phyloP scores from a whole-genome alignment of 2,329 filamentous ascomycete genomes.

The Ceratocystis alfenasii region DNA sequence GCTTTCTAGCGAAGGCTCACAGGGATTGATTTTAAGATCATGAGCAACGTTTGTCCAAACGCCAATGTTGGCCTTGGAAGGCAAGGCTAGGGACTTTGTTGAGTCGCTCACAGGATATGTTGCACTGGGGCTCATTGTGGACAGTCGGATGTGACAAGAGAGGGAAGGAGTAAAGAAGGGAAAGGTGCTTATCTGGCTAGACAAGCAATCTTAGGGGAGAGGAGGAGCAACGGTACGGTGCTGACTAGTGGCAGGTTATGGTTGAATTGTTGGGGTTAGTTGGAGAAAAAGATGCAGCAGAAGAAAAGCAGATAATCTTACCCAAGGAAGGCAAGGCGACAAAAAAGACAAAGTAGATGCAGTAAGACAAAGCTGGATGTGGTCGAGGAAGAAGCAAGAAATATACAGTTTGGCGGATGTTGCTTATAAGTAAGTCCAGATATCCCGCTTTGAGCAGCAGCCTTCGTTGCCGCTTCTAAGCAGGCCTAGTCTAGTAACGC shows the following conservation, averaged over 20 bases:
- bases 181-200: not conserved
- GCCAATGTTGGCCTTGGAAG: slow-evolving; percentile 73
- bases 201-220: not conserved
- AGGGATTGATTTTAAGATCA: slow-evolving; percentile 76
- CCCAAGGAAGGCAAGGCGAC: not conserved
- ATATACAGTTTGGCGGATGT: not conserved
- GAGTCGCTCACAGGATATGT: slow-evolving; percentile 22
- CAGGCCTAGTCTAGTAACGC: not conserved
- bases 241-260: not conserved
- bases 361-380: not conserved
- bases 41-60: slow-evolving; percentile 92
- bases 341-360: not conserved
- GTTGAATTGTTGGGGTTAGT: not conserved
- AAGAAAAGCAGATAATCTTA: not conserved
- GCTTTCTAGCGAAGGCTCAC: slow-evolving; percentile 62
- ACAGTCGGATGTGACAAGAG: not conserved
- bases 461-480: not conserved
- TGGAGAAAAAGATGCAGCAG: not conserved
- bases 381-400: not conserved
- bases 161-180: not conserved
- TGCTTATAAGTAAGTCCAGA: slow-evolving; percentile 6
- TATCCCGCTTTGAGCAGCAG: not conserved
- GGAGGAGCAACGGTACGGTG: not conserved
- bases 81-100: slow-evolving; percentile 3
- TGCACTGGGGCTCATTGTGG: slow-evolving; percentile 30